phyloP scores from a whole-genome alignment of 2,329 filamentous ascomycete species.

The Colletotrichum eleusines region DNA sequence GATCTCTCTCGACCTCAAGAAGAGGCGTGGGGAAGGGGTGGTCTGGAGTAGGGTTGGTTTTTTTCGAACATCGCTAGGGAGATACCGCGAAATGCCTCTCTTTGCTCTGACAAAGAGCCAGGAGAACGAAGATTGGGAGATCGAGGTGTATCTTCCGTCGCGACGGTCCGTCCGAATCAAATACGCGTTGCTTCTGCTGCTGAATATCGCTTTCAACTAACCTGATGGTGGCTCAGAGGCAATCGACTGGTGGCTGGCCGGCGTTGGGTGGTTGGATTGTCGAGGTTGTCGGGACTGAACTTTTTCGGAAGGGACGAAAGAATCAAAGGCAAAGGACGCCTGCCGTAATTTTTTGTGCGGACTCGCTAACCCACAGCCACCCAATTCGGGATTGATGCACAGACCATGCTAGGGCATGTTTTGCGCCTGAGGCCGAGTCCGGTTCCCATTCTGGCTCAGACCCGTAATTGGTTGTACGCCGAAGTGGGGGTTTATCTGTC shows the following conservation, averaged over 20 bases:
- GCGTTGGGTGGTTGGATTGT: slow-evolving; percentile 40
- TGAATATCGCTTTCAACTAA: slow-evolving; percentile 31
- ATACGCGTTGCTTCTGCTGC: not conserved
- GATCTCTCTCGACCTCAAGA: not conserved
- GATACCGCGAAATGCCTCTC: slow-evolving; percentile 34
- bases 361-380: slow-evolving; percentile 39
- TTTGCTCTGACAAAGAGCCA: slow-evolving; percentile 17
- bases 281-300: slow-evolving; percentile 39
- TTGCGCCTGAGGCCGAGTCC: slow-evolving; percentile 6
- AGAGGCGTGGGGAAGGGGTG: not conserved
- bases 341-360: slow-evolving; percentile 39
- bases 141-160: slow-evolving; percentile 16
- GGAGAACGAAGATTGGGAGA: slow-evolving; percentile 16
- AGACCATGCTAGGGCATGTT: slow-evolving; percentile 38
- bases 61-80: slow-evolving; percentile 12
- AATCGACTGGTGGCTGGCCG: slow-evolving; percentile 39
- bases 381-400: slow-evolving; percentile 12
- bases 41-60: not conserved
- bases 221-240: slow-evolving; percentile 40
- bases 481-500: not conserved
- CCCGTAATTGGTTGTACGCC: not conserved
- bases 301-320: slow-evolving; percentile 22
- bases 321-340: slow-evolving; percentile 12
- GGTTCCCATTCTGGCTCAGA: too few relatives aligned
- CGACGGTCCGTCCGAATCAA: not conserved